Evolutionary conservation across 1,284 basidiomycete species (phyloP).

Genomic region (Ceratobasidium sp.): DNA sequence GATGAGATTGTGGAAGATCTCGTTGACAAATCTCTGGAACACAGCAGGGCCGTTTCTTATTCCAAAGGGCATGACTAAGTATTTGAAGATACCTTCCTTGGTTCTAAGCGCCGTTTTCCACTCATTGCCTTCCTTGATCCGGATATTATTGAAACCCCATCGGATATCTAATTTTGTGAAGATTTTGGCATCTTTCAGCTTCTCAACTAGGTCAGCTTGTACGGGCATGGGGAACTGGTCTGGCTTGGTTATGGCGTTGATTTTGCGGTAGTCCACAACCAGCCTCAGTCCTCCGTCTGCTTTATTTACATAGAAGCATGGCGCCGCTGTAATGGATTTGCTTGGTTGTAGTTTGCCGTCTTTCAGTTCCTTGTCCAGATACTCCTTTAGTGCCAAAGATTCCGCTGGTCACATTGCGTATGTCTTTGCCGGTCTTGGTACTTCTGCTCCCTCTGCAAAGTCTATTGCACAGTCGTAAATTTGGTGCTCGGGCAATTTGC

Average conservation of each 20-base stretch:
- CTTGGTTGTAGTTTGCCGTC: neutral
- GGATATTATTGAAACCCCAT: constrained; percentile 38
- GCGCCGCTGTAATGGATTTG: neutral
- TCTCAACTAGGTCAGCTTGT: constrained; percentile 3
- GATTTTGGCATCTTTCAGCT: constrained; percentile 25
- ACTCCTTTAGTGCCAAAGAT: neutral
- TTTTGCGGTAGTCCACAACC: constrained; percentile 2
- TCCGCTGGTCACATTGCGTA: neutral
- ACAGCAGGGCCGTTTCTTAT: constrained; percentile 6
- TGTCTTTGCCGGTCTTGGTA: constrained; percentile 5
- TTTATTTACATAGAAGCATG: constrained; percentile 21
- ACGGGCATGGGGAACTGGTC: constrained; percentile 18
- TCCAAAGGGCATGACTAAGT: constrained; percentile 39
- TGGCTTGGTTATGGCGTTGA: constrained; percentile 11
- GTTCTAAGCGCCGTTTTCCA: constrained; percentile 43
- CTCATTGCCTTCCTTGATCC: constrained; percentile 34
- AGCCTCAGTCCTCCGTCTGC: neutral
- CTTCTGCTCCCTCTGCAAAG: neutral
- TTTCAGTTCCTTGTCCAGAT: constrained; percentile 4
- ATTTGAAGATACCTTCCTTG: constrained; percentile 16
- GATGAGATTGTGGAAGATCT: constrained; percentile 23
- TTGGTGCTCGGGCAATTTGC: constrained; percentile 4
- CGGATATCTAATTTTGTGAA: constrained; percentile 35
- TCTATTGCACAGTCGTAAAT: constrained; percentile 20
- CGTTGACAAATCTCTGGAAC: constrained; percentile 21